Percentiles rank a stretch among this genome's conserved stretches.
phyloP scores from a whole-genome alignment of 805 yeast genomes.

The Wickerhamiella shivajii region DNA sequence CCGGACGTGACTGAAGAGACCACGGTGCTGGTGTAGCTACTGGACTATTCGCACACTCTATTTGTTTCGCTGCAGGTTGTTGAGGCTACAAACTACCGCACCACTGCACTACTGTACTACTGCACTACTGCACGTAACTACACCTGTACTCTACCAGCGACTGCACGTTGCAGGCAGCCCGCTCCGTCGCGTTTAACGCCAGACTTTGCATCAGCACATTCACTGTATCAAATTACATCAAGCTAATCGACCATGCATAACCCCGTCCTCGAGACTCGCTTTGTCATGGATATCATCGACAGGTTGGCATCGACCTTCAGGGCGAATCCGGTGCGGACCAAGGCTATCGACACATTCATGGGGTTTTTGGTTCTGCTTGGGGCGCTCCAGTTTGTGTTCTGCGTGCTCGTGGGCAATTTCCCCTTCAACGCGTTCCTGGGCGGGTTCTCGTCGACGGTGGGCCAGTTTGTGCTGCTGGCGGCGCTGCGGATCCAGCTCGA shows the following conservation, averaged over 20 bases:
- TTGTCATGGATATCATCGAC: constrained; percentile 15
- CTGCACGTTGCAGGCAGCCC: too few relatives aligned
- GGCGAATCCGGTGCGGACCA: constrained; percentile 23
- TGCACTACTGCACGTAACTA: too few relatives aligned
- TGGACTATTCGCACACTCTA: too few relatives aligned
- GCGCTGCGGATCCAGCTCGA: constrained; percentile 54
- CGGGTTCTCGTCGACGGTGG: constrained; percentile 84
- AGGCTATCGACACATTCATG: constrained; percentile 66
- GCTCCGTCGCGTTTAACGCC: too few relatives aligned
- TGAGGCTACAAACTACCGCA: too few relatives aligned
- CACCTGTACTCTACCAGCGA: too few relatives aligned
- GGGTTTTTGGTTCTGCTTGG: constrained; percentile 63
- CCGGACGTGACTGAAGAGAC: constrained; percentile 8
- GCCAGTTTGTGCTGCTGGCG: constrained; percentile 81
- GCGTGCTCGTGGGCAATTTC: constrained; percentile 63
- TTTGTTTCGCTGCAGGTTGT: too few relatives aligned
- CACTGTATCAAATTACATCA: too few relatives aligned
- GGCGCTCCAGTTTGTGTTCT: constrained; percentile 62
- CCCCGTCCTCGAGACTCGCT: neutral
- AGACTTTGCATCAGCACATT: too few relatives aligned
- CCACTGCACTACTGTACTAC: too few relatives aligned
- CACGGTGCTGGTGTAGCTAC: constrained; percentile 4
- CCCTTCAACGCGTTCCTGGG: constrained; percentile 96
- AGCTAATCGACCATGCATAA: too few relatives aligned
- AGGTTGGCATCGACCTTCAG: constrained; percentile 18